Base-by-base conservation (phyloP, 371 early-diverging fungal genomes). In the Mucor mucedo region DNA sequence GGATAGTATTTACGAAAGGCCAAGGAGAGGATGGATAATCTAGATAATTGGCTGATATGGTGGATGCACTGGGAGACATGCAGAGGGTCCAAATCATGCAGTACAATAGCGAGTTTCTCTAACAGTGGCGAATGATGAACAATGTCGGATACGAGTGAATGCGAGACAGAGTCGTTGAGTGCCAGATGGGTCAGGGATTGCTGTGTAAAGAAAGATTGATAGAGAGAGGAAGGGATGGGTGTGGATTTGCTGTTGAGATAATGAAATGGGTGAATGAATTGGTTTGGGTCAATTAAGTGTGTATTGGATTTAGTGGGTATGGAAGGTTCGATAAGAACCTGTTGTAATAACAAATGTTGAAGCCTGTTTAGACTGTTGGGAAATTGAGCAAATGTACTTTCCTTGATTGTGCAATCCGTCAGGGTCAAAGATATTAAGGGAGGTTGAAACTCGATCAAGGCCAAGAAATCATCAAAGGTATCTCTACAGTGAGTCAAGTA, bases 401-500 rank as follows among this genome's bases (percentile, higher is more conserved):
- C 62, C 52, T 79, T 77, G 40, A 82, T 66, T 2, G 79, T 79
- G 45, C 79, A 78, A n/a, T 67, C 63, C 4, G 70, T 52, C 6
- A 82, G 55, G 3, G 79, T 75, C 3, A 82, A 58, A 2, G 75
- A 70, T 2, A 33, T 52, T n/a, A 82, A 52, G 8, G 55, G 70
- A 9, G 71, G 71, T 14, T 60, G 52, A 35, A 62, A 71, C n/a
- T 66, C 39, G 5, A 69, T 32, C 8, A 82, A 38, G 0, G 77
- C 65, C 29, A 39, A 16, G 54, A 82, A 82, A 50, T 82, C 82
- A 41, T 82, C 73, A 67, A 66, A 79, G 0, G 77, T 79, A 52
- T 82, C 82, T 13, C 75, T 68, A 56, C 82, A 82, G 21, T 82
- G 70, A 29, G 71, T 74, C 8, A 82, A 54, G 58, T 79, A 79